Base-by-base conservation (phyloP, 306 rosid species). In the Rosa rugosa region DNA sequence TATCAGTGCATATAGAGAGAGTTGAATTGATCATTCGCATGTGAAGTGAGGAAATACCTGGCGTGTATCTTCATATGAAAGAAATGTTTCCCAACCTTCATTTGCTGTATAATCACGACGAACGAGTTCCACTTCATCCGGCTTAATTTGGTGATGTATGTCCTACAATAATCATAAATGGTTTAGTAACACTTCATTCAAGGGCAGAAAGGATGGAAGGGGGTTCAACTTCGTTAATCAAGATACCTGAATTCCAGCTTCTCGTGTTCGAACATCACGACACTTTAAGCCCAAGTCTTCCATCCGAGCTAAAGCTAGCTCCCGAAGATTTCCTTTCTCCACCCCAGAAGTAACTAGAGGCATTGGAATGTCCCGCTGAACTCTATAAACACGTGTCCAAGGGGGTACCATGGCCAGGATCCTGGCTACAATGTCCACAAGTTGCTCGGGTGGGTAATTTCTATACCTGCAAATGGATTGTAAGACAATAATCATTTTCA, bases 321-420 rank as follows among this genome's bases (percentile, higher is more conserved):
- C 98, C 82, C 98, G 84, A 54, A 95, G 91, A 79, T 95, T 95
- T 77, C 99, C 99, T 83, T 95, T 95, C 90, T 95, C 99, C 50
- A 95, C 98, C 76, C 98, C 98, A 79, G 99, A 95, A 76, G 99
- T 95, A 78, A 95, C 99, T 11, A 93, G 75, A 53, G 99, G 99
- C 99, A 95, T 95, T 45, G 99, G 99, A 86, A 95, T 95, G 83
- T 95, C 98, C 77, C 98, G 91, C 80, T 95, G 99, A 75, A 95
- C 99, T 87, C 99, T 91, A 89, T 95, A 95, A 64, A 95, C 99
- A 74, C 99, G 96, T 69, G 94, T 95, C 99, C 98, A 95, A 3
- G 99, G 99, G 31, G 98, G 99, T 73, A 95, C 99, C 98, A 90
- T 75, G 53, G 99, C 93, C 62, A 95, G 94, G 82, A 95, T 95